Evolutionary conservation across 73 alveolate species (phyloP), one percentile per base, ranked within the genome.

Genomic region (Effrenium voratum): DNA sequence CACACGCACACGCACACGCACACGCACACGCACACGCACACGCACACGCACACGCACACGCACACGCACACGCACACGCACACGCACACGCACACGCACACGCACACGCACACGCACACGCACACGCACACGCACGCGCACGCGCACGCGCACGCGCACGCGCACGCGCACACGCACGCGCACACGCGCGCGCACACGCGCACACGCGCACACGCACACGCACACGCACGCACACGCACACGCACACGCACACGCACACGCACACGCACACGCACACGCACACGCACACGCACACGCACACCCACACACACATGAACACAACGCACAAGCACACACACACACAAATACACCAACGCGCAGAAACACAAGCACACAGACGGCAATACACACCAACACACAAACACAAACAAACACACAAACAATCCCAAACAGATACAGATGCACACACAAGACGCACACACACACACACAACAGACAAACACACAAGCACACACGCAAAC

Each of bases 221-320:
- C 70, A 55, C 70, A 24, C 70, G 70, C 70, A 55, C 70, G 70
- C 70, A 55, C 70, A 55, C 70, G 70, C 70, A 55, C 70, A 55
- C 70, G 70, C 70, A 55, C 70, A 55, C 70, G 70, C 70, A 55
- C 70, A 55, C 70, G 70, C 70, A 55, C 70, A 55, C 70, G 70
- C 70, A 55, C 70, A 55, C 70, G 70, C 70, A 55, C 70, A 55
- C 70, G 24, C 70, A 24, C 70, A 55, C 70, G 24, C 70, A 55
- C 70, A 24, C 70, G 24, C 70, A 55, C 70, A n/a, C n/a, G n/a
- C n/a, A n/a, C n/a, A n/a, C n/a, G n/a, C n/a, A n/a, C n/a, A n/a
- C n/a, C n/a, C n/a, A n/a, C n/a, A n/a, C n/a, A n/a, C n/a, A n/a
- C n/a, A n/a, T n/a, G n/a, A n/a, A n/a, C n/a, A n/a, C n/a, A n/a